Evolutionary conservation across 2,329 filamentous ascomycete genomes (phyloP), one percentile per base, ranked within the genome.

Genomic region (Chrysoporthe cubensis): DNA sequence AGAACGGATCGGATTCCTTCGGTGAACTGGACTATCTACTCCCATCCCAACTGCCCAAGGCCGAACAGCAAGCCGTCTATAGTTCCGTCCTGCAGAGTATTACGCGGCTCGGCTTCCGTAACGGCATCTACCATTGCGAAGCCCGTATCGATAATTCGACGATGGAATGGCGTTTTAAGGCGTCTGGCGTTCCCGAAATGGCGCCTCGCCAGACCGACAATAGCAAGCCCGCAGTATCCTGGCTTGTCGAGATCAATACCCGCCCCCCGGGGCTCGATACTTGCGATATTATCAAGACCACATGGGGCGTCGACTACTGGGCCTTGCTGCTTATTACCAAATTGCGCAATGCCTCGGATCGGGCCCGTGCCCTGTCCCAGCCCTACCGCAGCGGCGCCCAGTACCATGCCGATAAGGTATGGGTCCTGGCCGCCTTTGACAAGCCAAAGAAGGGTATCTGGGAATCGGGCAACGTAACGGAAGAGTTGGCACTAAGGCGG

Each of bases 181-280:
- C 43, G 3, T 44, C 43, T 44, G 43, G 43, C 43, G 3, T 44
- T 44, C 43, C 43, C 14, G 44, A 46, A 46, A n/a, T 18, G 44
- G 44, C 44, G 13, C 13, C 13, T 44, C 43, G 43, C 43, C 43
- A 44, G 14, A 44, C 14, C 13, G 43, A 16, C 43, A 44, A 44
- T 16, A 44, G 43, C 43, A 44, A 44, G 43, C 43, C 43, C 3
- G 43, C 44, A 46, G 44, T 46, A 18, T 18, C 65, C 11, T 66
- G 57, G 58, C 48, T 66, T 13, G 21, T 66, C 18, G 65, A 66
- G 50, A 46, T 66, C 44, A 66, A 66, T 26, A 21, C 65, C n/a
- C 32, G 65, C 3, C 65, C 65, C 11, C 32, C 59, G 6, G 65
- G 65, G 2, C n/a, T 54, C 37, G 18, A 60, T 1, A 26, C 37